Base-by-base conservation (phyloP, 2,329 filamentous ascomycete species). In the Sporothrix globosa region DNA sequence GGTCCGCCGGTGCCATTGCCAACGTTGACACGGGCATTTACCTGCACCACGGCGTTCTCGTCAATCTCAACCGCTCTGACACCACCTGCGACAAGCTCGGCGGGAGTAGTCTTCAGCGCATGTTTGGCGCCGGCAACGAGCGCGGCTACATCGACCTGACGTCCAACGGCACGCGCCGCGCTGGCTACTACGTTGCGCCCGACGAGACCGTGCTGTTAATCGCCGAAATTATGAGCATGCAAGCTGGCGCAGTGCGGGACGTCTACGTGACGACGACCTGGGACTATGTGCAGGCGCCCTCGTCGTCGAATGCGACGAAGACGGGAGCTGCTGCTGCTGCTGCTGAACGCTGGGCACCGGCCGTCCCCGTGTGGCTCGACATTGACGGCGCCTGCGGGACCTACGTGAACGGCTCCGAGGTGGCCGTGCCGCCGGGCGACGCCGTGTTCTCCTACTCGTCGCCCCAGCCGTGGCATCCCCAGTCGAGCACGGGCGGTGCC, bases 1-100 rank as follows among this genome's bases (percentile, higher is more conserved):
- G 63, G 1, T 39, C 46, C 2, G 60, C 44, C 19, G 79, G 78
- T 5, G 73, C 74, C 14, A 61, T 68, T 11, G 79, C 78, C 44
- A 78, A 79, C 71, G 73, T 74, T 61, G 74, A 78, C 72, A 78
- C 73, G 2, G 75, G 76, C 65, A 73, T 78, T 46, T 78, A 75
- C 74, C 74, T 80, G 4, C 78, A 79, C 72, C 75, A 77, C 66
- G 68, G 72, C 17, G 70, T 74, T 1, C 24, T 76, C 7, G 21
- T 67, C 19, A 75, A 70, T 50, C 70, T 75, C 53, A 63, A 69
- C 19, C 73, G 74, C 0, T 70, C 70, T 3, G 76, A 78, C 14
- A 69, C 74, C 0, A 73, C 71, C 44, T 75, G 72, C 14, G 61
- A 2, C 19, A 30, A 0, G 13, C 24, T 17, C 41, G 24, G 41